These are phyloP conservation scores for Fallopia convolvulus DNA, from an alignment of 148 eudicot species.

Conservation along the genomic window DNA sequence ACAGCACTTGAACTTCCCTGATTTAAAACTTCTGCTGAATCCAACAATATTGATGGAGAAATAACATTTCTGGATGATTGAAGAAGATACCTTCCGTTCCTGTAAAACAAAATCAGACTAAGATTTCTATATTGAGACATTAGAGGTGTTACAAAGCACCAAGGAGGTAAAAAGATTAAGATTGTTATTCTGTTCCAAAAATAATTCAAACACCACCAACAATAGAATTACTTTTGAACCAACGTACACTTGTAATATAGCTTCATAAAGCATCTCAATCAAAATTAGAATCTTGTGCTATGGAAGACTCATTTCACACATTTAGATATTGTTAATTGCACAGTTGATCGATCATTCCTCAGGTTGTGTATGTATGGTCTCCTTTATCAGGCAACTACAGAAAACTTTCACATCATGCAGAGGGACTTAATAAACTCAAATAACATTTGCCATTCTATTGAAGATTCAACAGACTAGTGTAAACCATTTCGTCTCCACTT, in stretches of 20 bases:
- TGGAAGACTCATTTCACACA: not conserved
- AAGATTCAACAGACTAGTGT: not conserved
- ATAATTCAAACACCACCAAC: not conserved
- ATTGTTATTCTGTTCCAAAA: not conserved
- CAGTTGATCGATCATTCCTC: not conserved
- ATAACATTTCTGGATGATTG: constrained; percentile 70
- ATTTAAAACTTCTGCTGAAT: constrained; percentile 80
- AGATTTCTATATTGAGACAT: not conserved
- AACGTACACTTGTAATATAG: not conserved
- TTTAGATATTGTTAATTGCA: not conserved
- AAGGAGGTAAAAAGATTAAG: not conserved
- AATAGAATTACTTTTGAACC: not conserved
- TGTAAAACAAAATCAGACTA: constrained; percentile 22
- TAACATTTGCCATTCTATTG: not conserved
- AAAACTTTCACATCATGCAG: not conserved
- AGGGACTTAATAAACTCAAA: not conserved
- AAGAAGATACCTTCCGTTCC: constrained; percentile 84
- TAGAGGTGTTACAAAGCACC: not conserved
- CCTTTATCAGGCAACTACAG: not conserved
- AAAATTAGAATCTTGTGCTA: not conserved
- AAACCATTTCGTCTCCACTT: not conserved
- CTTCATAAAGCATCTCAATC: constrained; percentile 4
- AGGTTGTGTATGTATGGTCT: not conserved
- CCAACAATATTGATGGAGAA: constrained; percentile 43
- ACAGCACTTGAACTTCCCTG: constrained; percentile 69